Base-by-base conservation (phyloP, 2,329 filamentous ascomycete species). In the Phoma sp. region DNA sequence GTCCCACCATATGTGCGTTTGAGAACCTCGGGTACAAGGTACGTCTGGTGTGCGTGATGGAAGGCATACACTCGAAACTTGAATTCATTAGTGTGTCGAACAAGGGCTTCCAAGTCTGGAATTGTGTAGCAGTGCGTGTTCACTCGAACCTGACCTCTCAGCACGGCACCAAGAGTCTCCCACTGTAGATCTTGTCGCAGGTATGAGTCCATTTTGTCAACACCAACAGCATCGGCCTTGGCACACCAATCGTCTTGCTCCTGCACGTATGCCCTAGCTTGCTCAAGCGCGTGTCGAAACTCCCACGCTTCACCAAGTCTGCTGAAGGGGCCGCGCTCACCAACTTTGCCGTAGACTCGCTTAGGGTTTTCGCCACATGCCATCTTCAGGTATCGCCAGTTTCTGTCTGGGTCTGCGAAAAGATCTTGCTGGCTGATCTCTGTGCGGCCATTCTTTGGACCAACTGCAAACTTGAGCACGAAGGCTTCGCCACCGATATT, bases 361-460 rank as follows among this genome's bases (percentile, higher is more conserved):
- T 89, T 89, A 1, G 87, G 77, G 62, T 90, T 90, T 73, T 90
- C 87, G 29, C 87, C 87, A 59, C 87, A 90, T 0, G 88, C 88
- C 87, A 90, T 90, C 76, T 91, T 90, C 80, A 91, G 88, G 71
- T 88, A 90, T 17, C 88, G 80, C 83, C 86, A 88, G 55, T 78
- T 83, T 18, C 80, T 78, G 34, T 87, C 86, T 0, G 87, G 87
- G 45, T 53, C 50, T 23, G 50, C 50, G n/a, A 53, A 37, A 4
- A 53, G 12, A 10, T 53, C 50, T 89, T 79, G 74, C 2, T 83
- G 84, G 47, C 86, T 88, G 36, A 87, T 81, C 69, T 90, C 87
- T 14, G 80, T 75, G 18, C 87, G 81, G 3, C 87, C 85, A 59
- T 88, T 82, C 0, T 77, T 91, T 18, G 37, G 30, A 1, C 50